Evolutionary conservation across 176 grass and related monocot genomes (phyloP).

Genomic region (Avena sativa): DNA sequence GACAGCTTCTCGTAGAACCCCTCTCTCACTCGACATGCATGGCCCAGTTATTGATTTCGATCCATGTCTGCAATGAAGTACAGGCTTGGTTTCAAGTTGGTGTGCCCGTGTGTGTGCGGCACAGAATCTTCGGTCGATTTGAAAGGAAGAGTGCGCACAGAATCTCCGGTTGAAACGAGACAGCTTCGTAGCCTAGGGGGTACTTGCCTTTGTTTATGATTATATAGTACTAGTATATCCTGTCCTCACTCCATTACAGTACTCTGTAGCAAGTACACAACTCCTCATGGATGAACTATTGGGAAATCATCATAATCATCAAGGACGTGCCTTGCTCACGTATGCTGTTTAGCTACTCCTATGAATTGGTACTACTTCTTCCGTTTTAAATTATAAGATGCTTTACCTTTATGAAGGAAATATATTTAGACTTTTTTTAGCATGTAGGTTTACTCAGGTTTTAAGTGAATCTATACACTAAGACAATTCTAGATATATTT

Average conservation of each 20-base stretch:
- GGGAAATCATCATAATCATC: neutral
- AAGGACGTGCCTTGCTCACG: neutral
- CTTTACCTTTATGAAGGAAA: too few species aligned
- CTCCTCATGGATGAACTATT: neutral
- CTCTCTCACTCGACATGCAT: neutral
- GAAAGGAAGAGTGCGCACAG: slow-evolving; percentile 29
- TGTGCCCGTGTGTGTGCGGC: slow-evolving; percentile 43
- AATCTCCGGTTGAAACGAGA: slow-evolving; percentile 12
- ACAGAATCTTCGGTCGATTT: slow-evolving; percentile 45
- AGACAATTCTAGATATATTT: too few species aligned
- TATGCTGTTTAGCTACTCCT: neutral
- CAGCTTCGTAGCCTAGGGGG: neutral
- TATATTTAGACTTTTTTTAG: too few species aligned
- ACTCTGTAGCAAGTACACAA: slow-evolving; percentile 21
- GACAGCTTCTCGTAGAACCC: slow-evolving; percentile 2
- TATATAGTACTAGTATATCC: neutral
- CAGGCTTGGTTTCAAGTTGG: slow-evolving; percentile 26
- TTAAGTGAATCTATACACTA: too few species aligned
- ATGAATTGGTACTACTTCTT: neutral
- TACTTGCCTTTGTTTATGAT: neutral
- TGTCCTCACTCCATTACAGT: neutral
- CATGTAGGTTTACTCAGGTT: too few species aligned
- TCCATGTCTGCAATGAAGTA: slow-evolving; percentile 31
- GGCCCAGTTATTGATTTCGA: slow-evolving; percentile 33
- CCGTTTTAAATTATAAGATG: too few species aligned